Evolutionary conservation across 306 rosid species (phyloP), one percentile per base, ranked within the genome.

Genomic region (Vigna reflexopilosa): DNA sequence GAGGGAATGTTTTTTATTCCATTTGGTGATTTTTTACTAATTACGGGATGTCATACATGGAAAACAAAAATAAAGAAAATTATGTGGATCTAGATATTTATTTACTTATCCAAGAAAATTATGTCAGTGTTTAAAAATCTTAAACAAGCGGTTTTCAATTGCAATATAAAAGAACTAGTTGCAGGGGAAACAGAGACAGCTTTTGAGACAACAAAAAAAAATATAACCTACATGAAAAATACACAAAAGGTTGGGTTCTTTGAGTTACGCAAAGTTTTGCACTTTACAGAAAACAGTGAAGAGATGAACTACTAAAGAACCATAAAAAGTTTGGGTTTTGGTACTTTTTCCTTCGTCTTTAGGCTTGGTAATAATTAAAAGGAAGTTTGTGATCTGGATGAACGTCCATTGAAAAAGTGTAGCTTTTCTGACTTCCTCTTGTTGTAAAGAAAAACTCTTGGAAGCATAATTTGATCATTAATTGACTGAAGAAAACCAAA

Each of bases 171-270:
- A 87, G 62, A 85, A 80, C 81, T 55, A 89, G 77, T 90, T 86
- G 98, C 83, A 34, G 86, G 70, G 49, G 24, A 82, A 82, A 86
- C 52, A 82, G 89, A 89, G 92, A 85, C 96, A 90, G 65, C 69
- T 51, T 80, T 82, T 77, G 82, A 74, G 73, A 75, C 75, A 48
- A 13, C 2, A 32, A 8, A 14, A n/a, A 8, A 8, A 51, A 22
- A 75, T 79, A 67, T 16, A 76, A 61, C 67, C 81, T 50, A 34
- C 34, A 2, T 61, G 79, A 56, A 74, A 80, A 55, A 59, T 57
- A 70, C 49, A 81, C 76, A 84, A 78, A 67, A 84, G 79, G 85
- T 78, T 66, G 42, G 85, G 84, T 83, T 85, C n/a, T 24, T 55
- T 7, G 55, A 82, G 73, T 80, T 74, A 82, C 80, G 52, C 70